Conservation (phyloP, 768 basidiomycete species). For the Leucocoprinus leucothites region DNA sequence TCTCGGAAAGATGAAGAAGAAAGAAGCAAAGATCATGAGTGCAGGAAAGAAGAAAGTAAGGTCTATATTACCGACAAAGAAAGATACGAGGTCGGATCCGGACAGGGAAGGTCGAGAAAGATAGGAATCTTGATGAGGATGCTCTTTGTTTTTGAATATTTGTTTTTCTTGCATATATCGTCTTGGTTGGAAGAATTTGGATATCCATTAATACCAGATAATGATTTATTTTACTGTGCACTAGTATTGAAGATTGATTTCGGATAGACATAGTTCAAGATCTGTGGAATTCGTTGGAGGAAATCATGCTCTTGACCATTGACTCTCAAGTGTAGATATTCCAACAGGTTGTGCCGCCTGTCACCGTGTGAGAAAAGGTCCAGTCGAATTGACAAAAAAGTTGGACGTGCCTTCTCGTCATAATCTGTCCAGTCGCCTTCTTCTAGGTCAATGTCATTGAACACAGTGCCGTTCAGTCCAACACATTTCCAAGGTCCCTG, state of each 20-base stretch:
- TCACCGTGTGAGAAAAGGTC: constrained; percentile 6
- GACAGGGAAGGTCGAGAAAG: constrained; percentile 24
- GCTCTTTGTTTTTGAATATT: too few relatives aligned
- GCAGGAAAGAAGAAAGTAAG: constrained; percentile 30
- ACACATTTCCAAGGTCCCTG: constrained; percentile 80
- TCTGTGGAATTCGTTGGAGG: too few relatives aligned
- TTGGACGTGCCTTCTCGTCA: constrained; percentile 74
- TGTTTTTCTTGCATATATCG: too few relatives aligned
- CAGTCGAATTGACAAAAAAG: background rate
- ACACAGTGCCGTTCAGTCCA: constrained; percentile 55
- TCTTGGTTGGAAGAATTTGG: background rate
- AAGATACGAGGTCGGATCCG: constrained; percentile 27
- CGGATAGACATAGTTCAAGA: background rate
- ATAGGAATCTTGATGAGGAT: background rate
- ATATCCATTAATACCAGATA: background rate
- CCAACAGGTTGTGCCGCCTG: constrained; percentile 65
- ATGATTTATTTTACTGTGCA: background rate
- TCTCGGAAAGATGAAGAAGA: constrained; percentile 38
- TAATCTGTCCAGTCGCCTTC: constrained; percentile 85
- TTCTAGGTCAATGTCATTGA: constrained; percentile 62
- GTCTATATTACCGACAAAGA: constrained; percentile 18
- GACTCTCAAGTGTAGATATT: constrained; percentile 62
- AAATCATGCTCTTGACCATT: constrained; percentile 62
- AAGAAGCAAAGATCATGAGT: constrained; percentile 24
- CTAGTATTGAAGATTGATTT: background rate